These are phyloP conservation scores for Camellia japonica DNA, from an alignment of 148 eudicot genomes.

Conservation along the genomic window DNA sequence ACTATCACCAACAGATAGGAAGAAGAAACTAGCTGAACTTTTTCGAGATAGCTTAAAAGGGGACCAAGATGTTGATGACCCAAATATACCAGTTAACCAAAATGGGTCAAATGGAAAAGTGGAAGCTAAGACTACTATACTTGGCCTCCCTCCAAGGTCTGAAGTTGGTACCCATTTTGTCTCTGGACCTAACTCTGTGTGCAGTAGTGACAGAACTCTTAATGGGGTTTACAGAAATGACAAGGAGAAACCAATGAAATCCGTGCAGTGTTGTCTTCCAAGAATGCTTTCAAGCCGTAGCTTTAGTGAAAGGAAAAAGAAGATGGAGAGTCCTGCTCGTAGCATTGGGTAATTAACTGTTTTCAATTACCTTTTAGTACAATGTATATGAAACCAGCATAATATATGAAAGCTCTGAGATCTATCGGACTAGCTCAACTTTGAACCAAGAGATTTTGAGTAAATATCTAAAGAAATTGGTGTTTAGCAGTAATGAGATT, in stretches of 20 bases:
- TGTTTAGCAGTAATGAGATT: neutral
- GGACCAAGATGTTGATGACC: constrained; percentile 21
- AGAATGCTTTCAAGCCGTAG: constrained; percentile 46
- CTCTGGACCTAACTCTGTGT: constrained; percentile 29
- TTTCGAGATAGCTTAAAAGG: constrained; percentile 55
- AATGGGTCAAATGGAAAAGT: constrained; percentile 12
- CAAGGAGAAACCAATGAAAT: constrained; percentile 30
- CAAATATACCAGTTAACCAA: constrained; percentile 8
- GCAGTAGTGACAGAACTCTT: constrained; percentile 33
- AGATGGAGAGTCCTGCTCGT: constrained; percentile 25
- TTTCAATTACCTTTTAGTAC: neutral
- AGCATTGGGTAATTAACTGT: constrained; percentile 20
- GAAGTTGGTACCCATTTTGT: constrained; percentile 26
- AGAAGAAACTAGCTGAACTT: constrained; percentile 58
- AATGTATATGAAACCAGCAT: constrained; percentile 12
- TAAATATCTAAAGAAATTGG: neutral
- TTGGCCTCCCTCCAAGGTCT: constrained; percentile 26
- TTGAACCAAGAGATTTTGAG: neutral
- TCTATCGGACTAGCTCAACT: neutral
- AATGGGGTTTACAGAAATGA: constrained; percentile 19
- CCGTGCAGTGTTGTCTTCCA: constrained; percentile 61
- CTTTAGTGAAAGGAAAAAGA: constrained; percentile 43
- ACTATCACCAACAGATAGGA: constrained; percentile 13
- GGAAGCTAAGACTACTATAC: constrained; percentile 5
- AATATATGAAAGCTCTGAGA: neutral